Base-by-base conservation (phyloP, 2,329 filamentous ascomycete species). In the Colletotrichum tabaci region DNA sequence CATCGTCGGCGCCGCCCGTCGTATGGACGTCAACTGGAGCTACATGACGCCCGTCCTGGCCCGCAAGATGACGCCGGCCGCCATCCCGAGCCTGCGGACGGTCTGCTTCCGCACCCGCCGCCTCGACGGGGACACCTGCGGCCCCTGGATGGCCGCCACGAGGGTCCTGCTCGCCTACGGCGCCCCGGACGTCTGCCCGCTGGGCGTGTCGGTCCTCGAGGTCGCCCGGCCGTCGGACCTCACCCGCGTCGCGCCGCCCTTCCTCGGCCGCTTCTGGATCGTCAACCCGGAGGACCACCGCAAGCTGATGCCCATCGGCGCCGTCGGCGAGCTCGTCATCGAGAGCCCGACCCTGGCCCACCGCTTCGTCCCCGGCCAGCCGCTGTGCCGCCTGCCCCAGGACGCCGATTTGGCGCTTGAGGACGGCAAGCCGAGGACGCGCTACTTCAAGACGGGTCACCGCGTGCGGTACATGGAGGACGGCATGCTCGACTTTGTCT, bases 41-140 rank as follows among this genome's bases (percentile, higher is more conserved):
- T 85, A 88, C 74, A 84, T 90, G 74, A 92, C 91, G 0, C 88
- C 90, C 2, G 84, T 89, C 0, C 84, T 92, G n/a, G 88, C 89
- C 0, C 77, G 85, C 5, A 83, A 82, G 53, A 79, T 86, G 13
- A 78, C 81, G 13, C 80, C 84, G 0, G 74, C 76, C 0, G 72
- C 74, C 0, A 77, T 86, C 0, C 82, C 84, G 0, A 81, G 78
- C 4, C 74, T 87, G 2, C 77, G 78, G 49, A 84, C 82, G 0
- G 74, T 86, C 13, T 86, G 84, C 73, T 87, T 86, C 76, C 82
- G 87, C 3, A 87, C 86, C 0, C 81, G 84, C 0, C 83, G 82
- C n/a, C 81, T 89, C 0, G 87, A 89, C 49, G 79, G 82, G 5
- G 86, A 88, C 67, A 85, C 83, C 0, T 87, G 84, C 65, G 77